Evolutionary conservation across 2,329 filamentous ascomycete species (phyloP).

Genomic region (Fonsecaea monophora): DNA sequence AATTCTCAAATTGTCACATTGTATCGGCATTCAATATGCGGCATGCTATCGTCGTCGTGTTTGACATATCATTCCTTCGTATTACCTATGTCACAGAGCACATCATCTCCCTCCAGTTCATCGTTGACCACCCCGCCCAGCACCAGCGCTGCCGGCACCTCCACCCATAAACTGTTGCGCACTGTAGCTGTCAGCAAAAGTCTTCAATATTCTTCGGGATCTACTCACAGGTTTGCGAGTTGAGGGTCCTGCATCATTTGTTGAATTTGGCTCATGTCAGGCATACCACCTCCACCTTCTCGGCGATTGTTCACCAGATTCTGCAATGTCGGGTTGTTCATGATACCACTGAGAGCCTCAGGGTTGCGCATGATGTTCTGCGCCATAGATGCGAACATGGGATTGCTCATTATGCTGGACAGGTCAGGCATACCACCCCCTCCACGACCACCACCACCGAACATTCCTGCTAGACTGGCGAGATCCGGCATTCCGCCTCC

Average conservation of each 20-base stretch:
- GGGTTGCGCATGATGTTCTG: slow-evolving; percentile 98
- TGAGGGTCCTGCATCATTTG: slow-evolving; percentile 87
- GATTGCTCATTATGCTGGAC: slow-evolving; percentile 88
- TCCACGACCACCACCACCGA: slow-evolving; percentile 63
- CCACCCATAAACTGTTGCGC: slow-evolving; percentile 72
- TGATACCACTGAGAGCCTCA: slow-evolving; percentile 85
- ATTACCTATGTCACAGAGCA: slow-evolving; percentile 15
- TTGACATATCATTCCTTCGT: slow-evolving; percentile 31
- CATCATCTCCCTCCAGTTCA: slow-evolving; percentile 10
- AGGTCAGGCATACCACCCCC: slow-evolving; percentile 88
- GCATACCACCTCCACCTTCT: slow-evolving; percentile 76
- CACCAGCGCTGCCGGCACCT: slow-evolving; percentile 51
- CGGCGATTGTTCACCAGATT: slow-evolving; percentile 42
- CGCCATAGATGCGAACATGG: slow-evolving; percentile 97
- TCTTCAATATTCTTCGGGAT: background rate
- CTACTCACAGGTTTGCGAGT: slow-evolving; percentile 88
- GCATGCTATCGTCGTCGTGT: slow-evolving; percentile 10
- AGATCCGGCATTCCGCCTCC: slow-evolving; percentile 73
- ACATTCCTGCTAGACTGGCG: slow-evolving; percentile 73
- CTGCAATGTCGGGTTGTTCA: slow-evolving; percentile 77
- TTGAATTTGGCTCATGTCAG: slow-evolving; percentile 70
- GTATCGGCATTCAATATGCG: background rate
- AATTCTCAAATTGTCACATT: background rate
- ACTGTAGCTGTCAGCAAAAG: slow-evolving; percentile 48
- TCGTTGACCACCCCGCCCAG: slow-evolving; percentile 32